These are phyloP conservation scores for Umbilicus rupestris DNA, from an alignment of 164 flowering plant genomes.

Conservation along the genomic window DNA sequence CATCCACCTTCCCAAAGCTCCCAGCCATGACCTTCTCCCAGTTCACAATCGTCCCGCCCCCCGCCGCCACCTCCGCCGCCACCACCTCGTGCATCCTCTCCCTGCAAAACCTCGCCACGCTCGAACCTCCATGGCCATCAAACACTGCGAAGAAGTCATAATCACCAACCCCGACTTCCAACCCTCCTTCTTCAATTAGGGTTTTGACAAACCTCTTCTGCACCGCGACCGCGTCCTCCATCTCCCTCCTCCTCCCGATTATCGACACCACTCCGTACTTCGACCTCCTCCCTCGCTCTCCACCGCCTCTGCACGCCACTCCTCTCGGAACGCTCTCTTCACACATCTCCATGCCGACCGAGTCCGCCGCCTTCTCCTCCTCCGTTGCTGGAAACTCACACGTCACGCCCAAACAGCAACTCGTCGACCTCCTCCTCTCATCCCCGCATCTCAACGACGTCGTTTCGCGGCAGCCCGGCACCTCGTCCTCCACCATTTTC, in stretches of 20 bases:
- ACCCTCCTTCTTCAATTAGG: background rate
- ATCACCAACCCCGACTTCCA: background rate
- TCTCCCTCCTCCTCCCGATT: constrained; percentile 65
- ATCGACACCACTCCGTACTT: constrained; percentile 41
- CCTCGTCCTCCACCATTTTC: constrained; percentile 7
- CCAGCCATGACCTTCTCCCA: constrained; percentile 54
- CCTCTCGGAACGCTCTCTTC: background rate
- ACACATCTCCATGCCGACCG: background rate
- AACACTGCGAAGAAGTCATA: constrained; percentile 64
- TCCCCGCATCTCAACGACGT: background rate
- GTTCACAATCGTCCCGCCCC: constrained; percentile 6
- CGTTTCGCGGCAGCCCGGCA: background rate
- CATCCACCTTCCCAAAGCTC: constrained; percentile 56
- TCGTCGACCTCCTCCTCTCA: background rate
- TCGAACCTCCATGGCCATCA: constrained; percentile 79
- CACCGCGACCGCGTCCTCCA: constrained; percentile 71
- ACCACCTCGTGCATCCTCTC: constrained; percentile 43
- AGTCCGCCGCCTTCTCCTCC: background rate
- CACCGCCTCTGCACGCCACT: background rate
- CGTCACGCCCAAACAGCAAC: background rate
- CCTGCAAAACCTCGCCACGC: constrained; percentile 52
- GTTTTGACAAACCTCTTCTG: constrained; percentile 24
- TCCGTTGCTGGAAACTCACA: background rate
- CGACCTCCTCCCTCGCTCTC: background rate
- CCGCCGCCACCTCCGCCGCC: constrained; percentile 23